Evolutionary conservation across 768 basidiomycete genomes (phyloP).

Genomic region (Tricholoma matsutake): DNA sequence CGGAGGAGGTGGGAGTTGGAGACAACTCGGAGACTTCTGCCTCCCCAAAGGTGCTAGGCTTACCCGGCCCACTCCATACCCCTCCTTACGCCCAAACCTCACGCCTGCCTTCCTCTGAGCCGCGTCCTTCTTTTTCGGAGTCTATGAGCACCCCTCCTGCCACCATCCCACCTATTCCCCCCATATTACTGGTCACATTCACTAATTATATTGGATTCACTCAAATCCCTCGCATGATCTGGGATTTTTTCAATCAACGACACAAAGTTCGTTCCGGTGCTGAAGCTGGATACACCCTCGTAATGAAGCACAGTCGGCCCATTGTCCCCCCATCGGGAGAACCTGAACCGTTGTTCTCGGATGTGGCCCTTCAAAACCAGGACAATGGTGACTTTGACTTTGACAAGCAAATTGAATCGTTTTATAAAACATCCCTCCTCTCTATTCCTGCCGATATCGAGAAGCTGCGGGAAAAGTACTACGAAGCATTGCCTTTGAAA

Average conservation of each 20-base stretch:
- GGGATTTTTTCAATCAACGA: constrained; percentile 90
- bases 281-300: constrained; percentile 74
- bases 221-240: constrained; percentile 86
- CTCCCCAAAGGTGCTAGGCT: constrained; percentile 22
- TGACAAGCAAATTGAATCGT: constrained; percentile 59
- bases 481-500: constrained; percentile 62
- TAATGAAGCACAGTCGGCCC: constrained; percentile 60
- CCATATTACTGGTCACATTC: constrained; percentile 75
- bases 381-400: constrained; percentile 69
- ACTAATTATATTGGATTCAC: constrained; percentile 75
- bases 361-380: constrained; percentile 19
- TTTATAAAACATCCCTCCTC: constrained; percentile 62
- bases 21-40: constrained; percentile 14
- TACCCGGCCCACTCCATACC: constrained; percentile 22
- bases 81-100: constrained; percentile 27
- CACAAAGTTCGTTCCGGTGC: constrained; percentile 76
- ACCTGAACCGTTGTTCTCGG: constrained; percentile 17
- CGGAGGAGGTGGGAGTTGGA: constrained; percentile 23
- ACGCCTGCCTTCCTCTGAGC: constrained; percentile 16
- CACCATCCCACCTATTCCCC: constrained; percentile 68
- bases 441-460: constrained; percentile 55
- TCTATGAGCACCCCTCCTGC: constrained; percentile 43
- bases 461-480: constrained; percentile 73
- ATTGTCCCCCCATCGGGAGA: constrained; percentile 40
- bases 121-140: constrained; percentile 15